A percentile compares a stretch with the other conserved stretches of the same genome.
phyloP scores from a whole-genome alignment of 2,329 filamentous ascomycete genomes.

The Colletotrichum graminicola region DNA sequence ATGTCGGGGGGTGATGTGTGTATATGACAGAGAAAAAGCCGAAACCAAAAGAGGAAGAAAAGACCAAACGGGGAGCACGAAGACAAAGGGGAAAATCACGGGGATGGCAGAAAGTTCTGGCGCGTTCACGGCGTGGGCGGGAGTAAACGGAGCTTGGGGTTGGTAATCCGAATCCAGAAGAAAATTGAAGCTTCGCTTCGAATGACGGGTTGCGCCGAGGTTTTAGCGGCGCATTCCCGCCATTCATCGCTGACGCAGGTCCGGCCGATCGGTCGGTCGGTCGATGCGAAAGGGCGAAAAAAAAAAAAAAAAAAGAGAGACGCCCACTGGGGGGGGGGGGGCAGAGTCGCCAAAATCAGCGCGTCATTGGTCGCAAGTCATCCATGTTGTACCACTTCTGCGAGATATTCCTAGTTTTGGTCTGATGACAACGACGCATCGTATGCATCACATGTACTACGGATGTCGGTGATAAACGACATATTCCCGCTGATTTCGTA shows the following conservation, averaged over 20 bases:
- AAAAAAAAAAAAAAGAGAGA: not conserved
- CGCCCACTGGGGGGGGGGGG: too few relatives aligned
- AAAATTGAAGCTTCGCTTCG: conserved; percentile 42
- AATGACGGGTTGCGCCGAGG: conserved; percentile 32
- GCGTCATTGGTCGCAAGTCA: conserved; percentile 12
- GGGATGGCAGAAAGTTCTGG: conserved; percentile 21
- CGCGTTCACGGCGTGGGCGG: conserved; percentile 25
- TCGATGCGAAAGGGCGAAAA: not conserved
- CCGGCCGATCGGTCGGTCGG: conserved; percentile 38
- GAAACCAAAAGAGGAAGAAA: conserved; percentile 9
- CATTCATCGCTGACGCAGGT: not conserved
- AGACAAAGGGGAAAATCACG: conserved; percentile 38
- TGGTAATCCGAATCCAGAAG: conserved; percentile 42
- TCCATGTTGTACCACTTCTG: conserved; percentile 19
- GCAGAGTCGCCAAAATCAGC: not conserved
- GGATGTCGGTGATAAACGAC: not conserved
- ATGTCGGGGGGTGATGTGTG: conserved; percentile 45
- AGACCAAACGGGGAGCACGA: conserved; percentile 19
- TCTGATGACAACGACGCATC: conserved; percentile 19
- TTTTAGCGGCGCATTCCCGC: conserved; percentile 41
- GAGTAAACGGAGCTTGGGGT: conserved; percentile 25
- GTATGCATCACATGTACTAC: not conserved
- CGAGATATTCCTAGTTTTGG: conserved; percentile 12
- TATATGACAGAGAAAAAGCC: not conserved
- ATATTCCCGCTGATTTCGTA: not conserved